Base-by-base conservation (phyloP, 805 yeast species). In the Kurtzmaniella fragi region DNA sequence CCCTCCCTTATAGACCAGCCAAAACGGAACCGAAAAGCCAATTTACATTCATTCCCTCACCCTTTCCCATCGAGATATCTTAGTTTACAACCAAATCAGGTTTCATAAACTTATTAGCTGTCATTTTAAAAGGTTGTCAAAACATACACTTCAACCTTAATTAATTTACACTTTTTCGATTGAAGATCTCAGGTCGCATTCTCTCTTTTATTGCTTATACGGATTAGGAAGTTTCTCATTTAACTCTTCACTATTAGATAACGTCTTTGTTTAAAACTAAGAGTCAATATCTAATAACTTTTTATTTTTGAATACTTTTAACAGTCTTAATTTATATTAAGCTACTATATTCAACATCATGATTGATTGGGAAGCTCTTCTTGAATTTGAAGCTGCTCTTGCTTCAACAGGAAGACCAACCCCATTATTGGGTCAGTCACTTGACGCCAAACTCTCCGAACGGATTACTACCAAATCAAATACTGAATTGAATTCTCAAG, bases 321-420 rank as follows among this genome's bases (percentile, higher is more conserved):
- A n/a, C n/a, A n/a, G n/a, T n/a, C n/a, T n/a, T n/a, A n/a, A n/a
- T n/a, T n/a, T n/a, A n/a, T n/a, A n/a, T n/a, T n/a, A n/a, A n/a
- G n/a, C n/a, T n/a, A n/a, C n/a, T n/a, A n/a, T n/a, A n/a, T n/a
- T n/a, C n/a, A n/a, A n/a, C n/a, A n/a, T 23, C 29, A 45, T 42
- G 43, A 44, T 52, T 28, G 56, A 60, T 40, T 55, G 49, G 44
- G 58, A 50, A 43, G 47, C 62, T 8, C 48, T 61, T 14, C 46
- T 62, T 28, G 67, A 63, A 41, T 63, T 63, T 37, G 69, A 63
- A 44, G 65, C 61, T 33, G 56, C 67, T 12, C 50, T 62, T 10
- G 39, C 53, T 23, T 35, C 46, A 17, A 36, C 52, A 3, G 42
- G 49, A 14, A 46, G 44, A 9, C 45, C 45, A 34, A 47, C 42